Percentiles rank a stretch among this genome's conserved stretches.
phyloP scores from a whole-genome alignment of 257 asterid species.

The Fraxinus quadrangulata region DNA sequence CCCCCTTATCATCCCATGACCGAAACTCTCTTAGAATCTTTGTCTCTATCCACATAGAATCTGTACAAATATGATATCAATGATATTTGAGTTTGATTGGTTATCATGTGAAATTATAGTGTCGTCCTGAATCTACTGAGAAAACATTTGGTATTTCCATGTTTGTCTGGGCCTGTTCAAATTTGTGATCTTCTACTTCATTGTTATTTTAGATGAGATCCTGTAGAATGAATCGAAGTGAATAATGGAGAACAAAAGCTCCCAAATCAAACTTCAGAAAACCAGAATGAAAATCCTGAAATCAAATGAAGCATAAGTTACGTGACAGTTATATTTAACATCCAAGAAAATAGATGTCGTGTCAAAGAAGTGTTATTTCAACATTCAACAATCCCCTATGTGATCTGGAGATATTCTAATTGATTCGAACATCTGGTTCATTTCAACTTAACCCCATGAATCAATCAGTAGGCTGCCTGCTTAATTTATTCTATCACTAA shows the following conservation, averaged over 20 bases:
- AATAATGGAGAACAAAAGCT: neutral
- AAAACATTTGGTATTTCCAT: neutral
- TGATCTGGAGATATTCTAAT: neutral
- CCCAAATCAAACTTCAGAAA: neutral
- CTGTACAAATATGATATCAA: neutral
- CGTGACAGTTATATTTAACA: neutral
- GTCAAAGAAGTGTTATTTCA: neutral
- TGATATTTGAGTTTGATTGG: neutral
- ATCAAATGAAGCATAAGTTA: neutral
- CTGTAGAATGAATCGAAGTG: neutral
- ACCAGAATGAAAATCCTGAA: neutral
- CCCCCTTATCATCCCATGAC: neutral
- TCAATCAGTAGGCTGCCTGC: neutral
- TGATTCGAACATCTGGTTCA: neutral
- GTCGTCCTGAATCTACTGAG: neutral
- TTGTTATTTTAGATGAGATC: neutral
- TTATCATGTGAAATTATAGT: neutral
- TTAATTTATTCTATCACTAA: neutral
- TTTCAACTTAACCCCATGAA: constrained; percentile 10
- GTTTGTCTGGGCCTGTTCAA: neutral
- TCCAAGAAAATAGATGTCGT: neutral
- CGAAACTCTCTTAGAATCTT: neutral
- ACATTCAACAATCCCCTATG: neutral
- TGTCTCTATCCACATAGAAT: neutral
- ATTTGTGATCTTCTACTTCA: neutral